Evolutionary conservation across 2,329 filamentous ascomycete genomes (phyloP).

Genomic region (Fusarium sp.): DNA sequence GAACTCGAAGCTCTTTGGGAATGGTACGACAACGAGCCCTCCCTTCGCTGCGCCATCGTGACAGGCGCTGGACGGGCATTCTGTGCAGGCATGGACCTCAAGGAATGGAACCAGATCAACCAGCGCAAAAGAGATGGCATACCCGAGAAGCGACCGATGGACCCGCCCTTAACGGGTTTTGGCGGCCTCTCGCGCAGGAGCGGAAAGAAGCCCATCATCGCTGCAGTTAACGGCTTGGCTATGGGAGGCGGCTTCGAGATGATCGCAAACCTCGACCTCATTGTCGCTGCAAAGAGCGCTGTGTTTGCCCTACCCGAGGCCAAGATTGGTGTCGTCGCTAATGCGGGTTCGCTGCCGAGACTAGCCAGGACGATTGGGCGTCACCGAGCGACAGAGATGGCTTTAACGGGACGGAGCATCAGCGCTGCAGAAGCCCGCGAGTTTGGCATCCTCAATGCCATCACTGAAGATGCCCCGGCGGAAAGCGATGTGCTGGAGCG

Average conservation of each 20-base stretch:
- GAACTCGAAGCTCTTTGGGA: constrained; percentile 61
- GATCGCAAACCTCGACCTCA: constrained; percentile 77
- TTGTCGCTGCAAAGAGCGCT: constrained; percentile 69
- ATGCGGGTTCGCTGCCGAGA: constrained; percentile 77
- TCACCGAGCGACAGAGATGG: constrained; percentile 75
- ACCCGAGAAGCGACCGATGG: constrained; percentile 43
- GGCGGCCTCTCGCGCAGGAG: constrained; percentile 73
- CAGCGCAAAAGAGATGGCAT: constrained; percentile 35
- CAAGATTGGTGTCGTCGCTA: constrained; percentile 75
- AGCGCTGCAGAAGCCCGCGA: constrained; percentile 66
- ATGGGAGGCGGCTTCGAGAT: constrained; percentile 84
- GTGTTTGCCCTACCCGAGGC: constrained; percentile 79
- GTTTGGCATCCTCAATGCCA: constrained; percentile 76
- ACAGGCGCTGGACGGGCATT: constrained; percentile 74
- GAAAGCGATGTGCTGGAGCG: constrained; percentile 47
- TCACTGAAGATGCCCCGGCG: constrained; percentile 56
- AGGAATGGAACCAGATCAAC: constrained; percentile 50
- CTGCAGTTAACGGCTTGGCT: constrained; percentile 80
- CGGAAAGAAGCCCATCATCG: constrained; percentile 80
- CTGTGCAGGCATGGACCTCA: constrained; percentile 75
- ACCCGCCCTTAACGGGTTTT: constrained; percentile 61
- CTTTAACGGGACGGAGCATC: constrained; percentile 69
- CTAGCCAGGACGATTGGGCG: constrained; percentile 73
- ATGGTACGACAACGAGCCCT: constrained; percentile 73
- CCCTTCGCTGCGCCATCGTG: constrained; percentile 70